Conservation (phyloP, 139 green algal species). For the Pleodorina starrii region DNA sequence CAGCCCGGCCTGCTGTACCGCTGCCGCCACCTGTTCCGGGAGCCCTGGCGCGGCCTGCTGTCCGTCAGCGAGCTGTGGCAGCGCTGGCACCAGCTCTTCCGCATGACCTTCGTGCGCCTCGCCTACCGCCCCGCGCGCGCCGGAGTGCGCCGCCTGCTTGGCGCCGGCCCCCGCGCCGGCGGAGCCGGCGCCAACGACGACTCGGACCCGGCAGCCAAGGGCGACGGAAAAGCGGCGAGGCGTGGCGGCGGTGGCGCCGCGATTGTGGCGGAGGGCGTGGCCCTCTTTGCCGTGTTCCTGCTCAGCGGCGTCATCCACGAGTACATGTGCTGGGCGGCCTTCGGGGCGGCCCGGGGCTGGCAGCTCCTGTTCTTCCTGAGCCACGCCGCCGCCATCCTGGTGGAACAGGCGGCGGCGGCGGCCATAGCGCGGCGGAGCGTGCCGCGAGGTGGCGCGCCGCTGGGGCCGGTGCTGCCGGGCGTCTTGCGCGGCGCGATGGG, state of each 20-base stretch:
- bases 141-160: neutral
- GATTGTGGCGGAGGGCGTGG: neutral
- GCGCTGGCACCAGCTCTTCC: constrained; percentile 47
- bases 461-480: neutral
- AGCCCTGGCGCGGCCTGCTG: constrained; percentile 3
- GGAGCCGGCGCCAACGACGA: neutral
- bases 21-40: constrained; percentile 18
- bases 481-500: too few species aligned
- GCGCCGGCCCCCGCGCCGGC: too few species aligned
- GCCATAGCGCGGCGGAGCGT: neutral
- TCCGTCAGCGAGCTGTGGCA: constrained; percentile 27
- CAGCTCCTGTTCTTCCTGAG: constrained; percentile 37
- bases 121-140: constrained; percentile 26
- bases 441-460: too few species aligned
- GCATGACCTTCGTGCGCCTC: constrained; percentile 17
- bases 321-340: constrained; percentile 43
- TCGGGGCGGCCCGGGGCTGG: neutral
- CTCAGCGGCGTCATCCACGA: constrained; percentile 34
- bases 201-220: neutral
- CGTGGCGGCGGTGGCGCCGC: neutral
- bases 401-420: constrained; percentile 10
- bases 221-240: neutral
- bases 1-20: neutral
- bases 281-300: neutral
- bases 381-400: neutral